Base-by-base conservation (phyloP, 768 basidiomycete genomes). In the Cyclocybe aegerita region DNA sequence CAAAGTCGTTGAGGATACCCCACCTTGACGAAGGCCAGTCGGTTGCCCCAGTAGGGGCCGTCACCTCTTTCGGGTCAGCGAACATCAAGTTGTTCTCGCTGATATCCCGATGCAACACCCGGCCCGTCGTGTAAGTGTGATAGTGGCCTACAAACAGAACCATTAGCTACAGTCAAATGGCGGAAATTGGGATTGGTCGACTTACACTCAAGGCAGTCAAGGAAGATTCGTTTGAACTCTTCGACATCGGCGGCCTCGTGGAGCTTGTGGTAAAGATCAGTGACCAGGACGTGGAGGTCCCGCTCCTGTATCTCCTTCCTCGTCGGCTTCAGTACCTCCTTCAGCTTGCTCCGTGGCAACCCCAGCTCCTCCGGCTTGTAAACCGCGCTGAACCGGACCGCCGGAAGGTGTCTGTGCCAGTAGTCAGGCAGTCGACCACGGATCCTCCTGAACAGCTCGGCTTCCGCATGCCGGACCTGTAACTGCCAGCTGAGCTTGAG, bases 1-100 rank as follows among this genome's bases (percentile, higher is more conserved):
- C 65, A 57, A 60, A 66, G 46, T 68, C 68, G 41, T 60, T 56
- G 9, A 67, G 53, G 10, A 67, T 56, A 1, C 65, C 67, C 15
- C 23, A 23, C 23, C 23, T 23, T 4, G 23, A 23, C 23, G 23
- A 23, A 4, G 2, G 23, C 3, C 23, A 2, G 23, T 23, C 23
- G 23, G 2, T 23, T 2, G 23, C 53, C 47, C 7, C 11, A 37
- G 55, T 43, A 4, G 7, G n/a, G 9, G 10, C 36, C 53, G 7
- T 50, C 38, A 7, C 39, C 35, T 12, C 14, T n/a, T 5, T 39
- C 32, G 30, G 49, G 43, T 38, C 23, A 23, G 23, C 23, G 23
- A 64, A 59, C 66, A 69, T 65, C 11, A 70, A 47, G 43, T 66
- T 69, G 46, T 59, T 60, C 16, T 62, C 58, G 53, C 70, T 65